Percentiles rank a stretch among this genome's conserved stretches.
Conservation (phyloP, 805 yeast genomes). For the Priceomyces fermenticarens region DNA sequence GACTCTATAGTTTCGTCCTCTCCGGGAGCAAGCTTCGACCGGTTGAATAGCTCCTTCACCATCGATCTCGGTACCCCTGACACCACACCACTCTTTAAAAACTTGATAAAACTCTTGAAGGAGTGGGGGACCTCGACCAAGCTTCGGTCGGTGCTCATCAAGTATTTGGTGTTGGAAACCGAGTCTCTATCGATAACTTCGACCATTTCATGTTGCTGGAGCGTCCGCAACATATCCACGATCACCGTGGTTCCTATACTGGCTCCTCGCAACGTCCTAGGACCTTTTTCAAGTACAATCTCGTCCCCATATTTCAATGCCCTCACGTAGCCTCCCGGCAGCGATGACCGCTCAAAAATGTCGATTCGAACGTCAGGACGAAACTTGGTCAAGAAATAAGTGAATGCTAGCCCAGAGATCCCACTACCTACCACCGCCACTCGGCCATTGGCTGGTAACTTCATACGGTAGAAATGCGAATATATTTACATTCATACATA, state of each 20-base stretch:
- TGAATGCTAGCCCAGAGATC: conserved; percentile 75
- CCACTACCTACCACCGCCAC: conserved; percentile 88
- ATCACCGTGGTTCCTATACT: conserved; percentile 74
- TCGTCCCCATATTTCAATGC: conserved; percentile 36
- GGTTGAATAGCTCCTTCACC: conserved; percentile 50
- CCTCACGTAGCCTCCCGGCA: conserved; percentile 80
- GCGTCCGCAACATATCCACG: conserved; percentile 52
- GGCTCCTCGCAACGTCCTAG: conserved; percentile 82
- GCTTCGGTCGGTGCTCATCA: conserved; percentile 45
- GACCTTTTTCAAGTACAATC: conserved; percentile 74
- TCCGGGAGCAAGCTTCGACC: conserved; percentile 10
- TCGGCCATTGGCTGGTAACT: conserved; percentile 28
- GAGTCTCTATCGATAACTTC: conserved; percentile 57
- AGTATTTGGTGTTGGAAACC: conserved; percentile 68
- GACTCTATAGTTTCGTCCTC: conserved; percentile 71
- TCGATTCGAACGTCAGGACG: conserved; percentile 74
- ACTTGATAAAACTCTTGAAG: conserved; percentile 21
- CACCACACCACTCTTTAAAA: conserved; percentile 40
- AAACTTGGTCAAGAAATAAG: conserved; percentile 63
- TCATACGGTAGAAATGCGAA: conserved; percentile 8
- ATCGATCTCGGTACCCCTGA: conserved; percentile 44
- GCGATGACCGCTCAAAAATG: conserved; percentile 52
- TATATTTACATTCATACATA: too few relatives aligned
- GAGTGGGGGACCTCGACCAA: conserved; percentile 56
- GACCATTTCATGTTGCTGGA: conserved; percentile 49